Base-by-base conservation (phyloP, 805 yeast species). In the Pichia pseudocactophila region DNA sequence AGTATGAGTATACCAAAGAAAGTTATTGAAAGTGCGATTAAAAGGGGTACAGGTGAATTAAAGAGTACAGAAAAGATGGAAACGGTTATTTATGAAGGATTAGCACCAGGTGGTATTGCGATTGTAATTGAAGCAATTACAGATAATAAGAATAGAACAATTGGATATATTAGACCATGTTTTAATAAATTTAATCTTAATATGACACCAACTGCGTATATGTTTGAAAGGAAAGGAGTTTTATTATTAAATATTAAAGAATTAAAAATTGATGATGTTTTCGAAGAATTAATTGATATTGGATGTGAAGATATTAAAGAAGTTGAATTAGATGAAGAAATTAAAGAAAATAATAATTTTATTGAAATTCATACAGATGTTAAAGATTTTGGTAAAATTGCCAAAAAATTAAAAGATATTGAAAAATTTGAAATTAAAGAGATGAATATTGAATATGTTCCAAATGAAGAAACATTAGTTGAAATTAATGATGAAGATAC, bases 71-170 rank as follows among this genome's bases (percentile, higher is more conserved):
- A 69, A 25, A 61, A 62, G 20, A 63, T 73, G 45, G 82, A 75
- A 43, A 60, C 71, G 11, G 84, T 80, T 26, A 58, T 74, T 10
- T 92, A 89, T 61, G 97, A 92, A 59, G 95, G 92, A 13, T 68
- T 88, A 59, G 97, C 90, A 0, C 96, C 96, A 0, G 94, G 89
- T 2, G 96, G 96, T 2, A 85, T 85, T 2, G 84, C 96, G 0
- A 69, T 88, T 36, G 73, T 90, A 4, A 78, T 90, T 4, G 95
- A 87, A 54, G 89, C 95, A 0, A 69, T 79, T 38, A 90, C 97
- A 0, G 96, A 90, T 57, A 90, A 87, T 61, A 86, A 83, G 60
- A 78, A 82, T 45, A 69, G 97, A 40, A 80, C 96, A 0, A 73
- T 87, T 30, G 81, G 84, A 13, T 70, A 72, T 38, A 80, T 92